Evolutionary conservation across 139 green algal species (phyloP).

Genomic region (Chlamydomonas sp.): DNA sequence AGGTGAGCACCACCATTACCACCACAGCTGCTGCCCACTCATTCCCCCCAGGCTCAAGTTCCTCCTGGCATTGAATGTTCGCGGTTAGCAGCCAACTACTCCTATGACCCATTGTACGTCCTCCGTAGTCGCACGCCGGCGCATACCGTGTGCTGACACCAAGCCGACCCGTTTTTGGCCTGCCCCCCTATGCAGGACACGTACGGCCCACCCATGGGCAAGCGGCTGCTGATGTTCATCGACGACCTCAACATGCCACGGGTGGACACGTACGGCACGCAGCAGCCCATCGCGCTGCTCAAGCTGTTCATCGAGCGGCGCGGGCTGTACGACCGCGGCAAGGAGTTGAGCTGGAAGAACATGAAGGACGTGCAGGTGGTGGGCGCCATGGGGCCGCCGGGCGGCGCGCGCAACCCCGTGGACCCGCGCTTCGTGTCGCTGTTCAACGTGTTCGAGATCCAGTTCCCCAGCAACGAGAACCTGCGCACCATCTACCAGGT

Average conservation of each 20-base stretch:
- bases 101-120: too few species aligned
- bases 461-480: conserved; percentile 79
- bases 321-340: conserved; percentile 86
- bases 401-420: conserved; percentile 85
- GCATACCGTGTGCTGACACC: too few species aligned
- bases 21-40: too few species aligned
- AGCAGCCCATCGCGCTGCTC: conserved; percentile 87
- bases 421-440: conserved; percentile 88
- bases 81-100: too few species aligned
- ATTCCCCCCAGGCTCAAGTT: too few species aligned
- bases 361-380: conserved; percentile 90
- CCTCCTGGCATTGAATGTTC: too few species aligned
- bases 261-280: conserved; percentile 85
- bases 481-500: conserved; percentile 84
- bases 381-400: conserved; percentile 87
- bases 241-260: conserved; percentile 91
- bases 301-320: conserved; percentile 84
- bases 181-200: conserved; percentile 60
- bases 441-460: conserved; percentile 88
- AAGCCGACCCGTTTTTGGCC: not conserved
- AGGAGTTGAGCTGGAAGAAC: conserved; percentile 93
- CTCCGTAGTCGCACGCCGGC: too few species aligned
- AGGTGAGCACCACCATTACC: conserved; percentile 36
- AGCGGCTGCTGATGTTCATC: conserved; percentile 82
- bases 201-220: conserved; percentile 84